Conservation (phyloP, 495 filamentous ascomycete genomes). For the Pseudomonodictys pantanalensis region DNA sequence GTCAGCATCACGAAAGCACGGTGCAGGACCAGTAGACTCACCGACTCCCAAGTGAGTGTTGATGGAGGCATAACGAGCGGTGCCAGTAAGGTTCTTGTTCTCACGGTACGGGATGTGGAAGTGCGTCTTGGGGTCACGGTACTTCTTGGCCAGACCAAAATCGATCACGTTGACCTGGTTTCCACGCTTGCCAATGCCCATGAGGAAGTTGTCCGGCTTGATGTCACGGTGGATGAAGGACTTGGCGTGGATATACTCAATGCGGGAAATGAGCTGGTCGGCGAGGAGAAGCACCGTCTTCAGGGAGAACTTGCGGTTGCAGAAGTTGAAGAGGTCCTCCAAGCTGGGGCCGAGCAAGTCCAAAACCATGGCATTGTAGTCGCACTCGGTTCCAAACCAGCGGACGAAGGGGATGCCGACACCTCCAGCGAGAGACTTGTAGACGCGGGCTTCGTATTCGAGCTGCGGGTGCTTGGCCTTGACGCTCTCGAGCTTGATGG, state of each 20-base stretch:
- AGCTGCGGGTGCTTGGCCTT: slow-evolving; percentile 99
- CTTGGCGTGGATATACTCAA: slow-evolving; percentile 99
- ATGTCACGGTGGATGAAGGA: slow-evolving; percentile 99
- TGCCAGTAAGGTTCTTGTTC: slow-evolving; percentile 99
- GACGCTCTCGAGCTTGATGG: slow-evolving; percentile 99
- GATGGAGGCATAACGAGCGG: slow-evolving; percentile 97
- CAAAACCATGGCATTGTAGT: slow-evolving; percentile 99
- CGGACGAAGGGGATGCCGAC: slow-evolving; percentile 99
- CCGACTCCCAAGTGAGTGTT: slow-evolving; percentile 97
- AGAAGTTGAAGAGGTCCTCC: slow-evolving; percentile 99
- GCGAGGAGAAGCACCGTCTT: slow-evolving; percentile 99
- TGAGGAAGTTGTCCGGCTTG: slow-evolving; percentile 99
- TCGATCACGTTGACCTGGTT: slow-evolving; percentile 99
- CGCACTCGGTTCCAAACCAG: slow-evolving; percentile 99
- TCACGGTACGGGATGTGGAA: slow-evolving; percentile 99
- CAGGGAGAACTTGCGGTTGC: slow-evolving; percentile 99
- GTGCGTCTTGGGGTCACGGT: slow-evolving; percentile 99
- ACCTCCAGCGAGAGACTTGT: slow-evolving; percentile 98
- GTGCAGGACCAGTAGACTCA: slow-evolving; percentile 43
- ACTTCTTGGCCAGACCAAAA: slow-evolving; percentile 99
- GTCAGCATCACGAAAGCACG: slow-evolving; percentile 36
- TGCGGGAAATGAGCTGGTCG: slow-evolving; percentile 98
- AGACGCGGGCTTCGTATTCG: slow-evolving; percentile 99
- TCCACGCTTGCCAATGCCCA: slow-evolving; percentile 99
- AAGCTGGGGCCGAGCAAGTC: slow-evolving; percentile 95